phyloP scores from a whole-genome alignment of 441 rosid species.

The Lepidium campestre region DNA sequence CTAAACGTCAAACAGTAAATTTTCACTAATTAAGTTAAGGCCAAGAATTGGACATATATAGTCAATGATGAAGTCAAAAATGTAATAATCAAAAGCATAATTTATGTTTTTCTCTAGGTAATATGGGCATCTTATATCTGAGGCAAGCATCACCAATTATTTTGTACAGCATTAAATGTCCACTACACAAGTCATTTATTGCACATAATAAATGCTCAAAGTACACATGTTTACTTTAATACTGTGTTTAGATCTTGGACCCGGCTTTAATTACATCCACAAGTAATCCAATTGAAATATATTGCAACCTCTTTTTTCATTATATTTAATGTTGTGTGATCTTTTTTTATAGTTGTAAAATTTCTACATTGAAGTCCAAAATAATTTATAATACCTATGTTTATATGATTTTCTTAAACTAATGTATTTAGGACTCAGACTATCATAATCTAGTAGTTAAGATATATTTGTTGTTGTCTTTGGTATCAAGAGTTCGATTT shows the following conservation, averaged over 20 bases:
- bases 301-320: neutral
- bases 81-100: neutral
- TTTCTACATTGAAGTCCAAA: no score
- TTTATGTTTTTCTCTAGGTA: neutral
- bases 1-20: neutral
- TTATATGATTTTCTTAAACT: no score
- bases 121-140: neutral
- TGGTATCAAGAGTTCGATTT: no score
- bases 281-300: neutral
- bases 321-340: neutral
- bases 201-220: slow-evolving; percentile 9
- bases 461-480: no score
- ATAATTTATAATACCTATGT: no score
- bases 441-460: no score
- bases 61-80: neutral
- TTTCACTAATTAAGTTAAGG: neutral
- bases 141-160: slow-evolving; percentile 1
- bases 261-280: neutral
- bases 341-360: neutral
- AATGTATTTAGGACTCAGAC: no score
- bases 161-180: slow-evolving; percentile 11
- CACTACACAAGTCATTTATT: neutral
- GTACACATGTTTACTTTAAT: neutral
- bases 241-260: neutral
- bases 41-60: neutral